Evolutionary conservation across 805 yeast genomes (phyloP).

Genomic region (Metschnikowia aberdeeniae): DNA sequence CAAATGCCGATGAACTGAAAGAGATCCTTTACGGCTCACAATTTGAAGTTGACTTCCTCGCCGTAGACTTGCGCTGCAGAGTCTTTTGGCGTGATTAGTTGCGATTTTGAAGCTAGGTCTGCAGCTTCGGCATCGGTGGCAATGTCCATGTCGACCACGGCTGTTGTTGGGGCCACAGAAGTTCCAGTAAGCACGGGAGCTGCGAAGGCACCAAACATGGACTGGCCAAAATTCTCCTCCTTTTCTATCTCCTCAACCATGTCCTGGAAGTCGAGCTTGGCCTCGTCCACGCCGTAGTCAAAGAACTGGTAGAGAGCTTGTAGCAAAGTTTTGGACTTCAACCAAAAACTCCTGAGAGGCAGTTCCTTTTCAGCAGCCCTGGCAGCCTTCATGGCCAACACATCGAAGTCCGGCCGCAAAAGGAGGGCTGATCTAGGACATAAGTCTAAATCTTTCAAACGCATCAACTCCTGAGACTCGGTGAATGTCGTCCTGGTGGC

Average conservation of each 20-base stretch:
- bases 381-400: conserved; percentile 13
- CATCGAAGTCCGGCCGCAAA: conserved; percentile 55
- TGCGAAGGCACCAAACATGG: conserved; percentile 1
- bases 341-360: conserved; percentile 1
- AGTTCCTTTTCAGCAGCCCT: conserved; percentile 8
- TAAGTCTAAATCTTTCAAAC: conserved; percentile 53
- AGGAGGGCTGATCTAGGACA: conserved; percentile 73
- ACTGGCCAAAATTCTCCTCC: not conserved
- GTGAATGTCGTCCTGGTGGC: conserved; percentile 47
- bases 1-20: not conserved
- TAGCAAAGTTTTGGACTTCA: conserved; percentile 6
- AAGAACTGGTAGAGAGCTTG: conserved; percentile 38
- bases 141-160: not conserved
- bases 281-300: conserved; percentile 38
- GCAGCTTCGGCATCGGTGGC: not conserved
- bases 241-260: conserved; percentile 4
- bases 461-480: conserved; percentile 49
- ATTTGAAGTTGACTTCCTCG: conserved; percentile 2
- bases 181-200: conserved; percentile 1
- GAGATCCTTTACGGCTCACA: not conserved
- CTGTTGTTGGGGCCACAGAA: not conserved
- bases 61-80: conserved; percentile 1
- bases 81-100: not conserved
- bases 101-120: not conserved
- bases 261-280: conserved; percentile 11